These are phyloP conservation scores for Lipomyces orientalis DNA, from an alignment of 805 yeast genomes.

Conservation along the genomic window DNA sequence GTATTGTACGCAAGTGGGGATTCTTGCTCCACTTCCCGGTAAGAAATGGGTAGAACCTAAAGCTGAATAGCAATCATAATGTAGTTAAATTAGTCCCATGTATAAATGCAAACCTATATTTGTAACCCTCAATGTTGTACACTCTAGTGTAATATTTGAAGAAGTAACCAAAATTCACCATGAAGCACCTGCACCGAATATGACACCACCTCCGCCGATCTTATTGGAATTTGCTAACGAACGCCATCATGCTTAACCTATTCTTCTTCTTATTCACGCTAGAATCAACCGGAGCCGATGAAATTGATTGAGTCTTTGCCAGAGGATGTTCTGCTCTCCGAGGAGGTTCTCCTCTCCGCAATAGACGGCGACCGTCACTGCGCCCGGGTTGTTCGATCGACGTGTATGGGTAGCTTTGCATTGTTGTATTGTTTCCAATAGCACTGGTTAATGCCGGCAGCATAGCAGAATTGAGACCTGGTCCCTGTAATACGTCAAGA, in stretches of 20 bases:
- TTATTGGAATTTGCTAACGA: background rate
- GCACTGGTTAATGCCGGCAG: background rate
- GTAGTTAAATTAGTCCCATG: background rate
- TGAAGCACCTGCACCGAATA: background rate
- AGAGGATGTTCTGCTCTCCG: background rate
- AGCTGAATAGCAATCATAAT: background rate
- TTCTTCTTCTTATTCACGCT: background rate
- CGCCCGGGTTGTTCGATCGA: background rate
- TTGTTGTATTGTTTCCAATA: background rate
- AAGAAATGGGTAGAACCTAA: conserved; percentile 9
- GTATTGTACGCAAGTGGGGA: conserved; percentile 19
- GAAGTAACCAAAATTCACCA: background rate
- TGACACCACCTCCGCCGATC: background rate
- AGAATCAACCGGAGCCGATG: background rate
- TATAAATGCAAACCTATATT: background rate
- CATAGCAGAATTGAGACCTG: background rate
- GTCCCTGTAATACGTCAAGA: background rate
- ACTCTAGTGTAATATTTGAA: too few species aligned
- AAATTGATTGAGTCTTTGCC: background rate
- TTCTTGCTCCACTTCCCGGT: conserved; percentile 14
- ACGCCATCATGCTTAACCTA: conserved; percentile 1
- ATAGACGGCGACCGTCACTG: background rate
- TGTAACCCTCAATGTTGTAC: background rate
- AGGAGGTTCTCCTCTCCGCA: background rate
- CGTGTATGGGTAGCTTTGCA: background rate